Percentiles rank a stretch among this genome's conserved stretches.
phyloP scores from a whole-genome alignment of 352 stramenopile species.

The Phytophthora lateralis region DNA sequence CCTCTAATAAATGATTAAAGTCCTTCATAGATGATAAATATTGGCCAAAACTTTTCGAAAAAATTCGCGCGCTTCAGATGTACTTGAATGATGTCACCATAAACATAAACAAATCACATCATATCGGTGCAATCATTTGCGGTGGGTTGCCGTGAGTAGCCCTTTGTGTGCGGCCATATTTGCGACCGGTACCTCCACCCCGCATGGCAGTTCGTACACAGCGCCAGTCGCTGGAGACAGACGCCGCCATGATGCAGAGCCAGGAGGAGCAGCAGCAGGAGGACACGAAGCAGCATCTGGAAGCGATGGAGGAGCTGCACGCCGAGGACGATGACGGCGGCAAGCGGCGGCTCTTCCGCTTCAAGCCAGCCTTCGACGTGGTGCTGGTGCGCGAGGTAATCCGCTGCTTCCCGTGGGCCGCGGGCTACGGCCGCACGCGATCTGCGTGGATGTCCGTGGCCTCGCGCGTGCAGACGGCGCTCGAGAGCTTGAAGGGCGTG shows the following conservation, averaged over 20 bases:
- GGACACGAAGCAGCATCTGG: constrained; percentile 17
- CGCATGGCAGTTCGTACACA: constrained; percentile 22
- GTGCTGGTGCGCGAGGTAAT: constrained; percentile 48
- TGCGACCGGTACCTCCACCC: background rate
- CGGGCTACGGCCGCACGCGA: constrained; percentile 48
- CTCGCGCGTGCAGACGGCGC: constrained; percentile 28
- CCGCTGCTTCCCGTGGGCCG: constrained; percentile 44
- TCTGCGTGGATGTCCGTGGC: constrained; percentile 46
- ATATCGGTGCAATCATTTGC: background rate
- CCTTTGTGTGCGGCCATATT: background rate
- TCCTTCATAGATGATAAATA: no score
- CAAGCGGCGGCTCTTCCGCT: constrained; percentile 46
- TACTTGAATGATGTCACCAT: no score
- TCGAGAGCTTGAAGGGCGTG: constrained; percentile 34
- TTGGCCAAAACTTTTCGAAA: no score
- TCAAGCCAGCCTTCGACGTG: constrained; percentile 45
- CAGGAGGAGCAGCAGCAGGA: constrained; percentile 17
- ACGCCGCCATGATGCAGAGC: constrained; percentile 26
- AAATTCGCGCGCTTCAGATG: no score
- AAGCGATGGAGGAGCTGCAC: constrained; percentile 35
- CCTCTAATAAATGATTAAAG: no score
- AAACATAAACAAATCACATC: background rate
- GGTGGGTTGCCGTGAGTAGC: background rate
- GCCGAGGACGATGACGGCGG: constrained; percentile 28
- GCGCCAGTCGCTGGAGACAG: constrained; percentile 25